A percentile compares a stretch with the other conserved stretches of the same genome.
Evolutionary conservation across 192 early-diverging fungal species (phyloP).

Genomic region (Gigaspora rosea): DNA sequence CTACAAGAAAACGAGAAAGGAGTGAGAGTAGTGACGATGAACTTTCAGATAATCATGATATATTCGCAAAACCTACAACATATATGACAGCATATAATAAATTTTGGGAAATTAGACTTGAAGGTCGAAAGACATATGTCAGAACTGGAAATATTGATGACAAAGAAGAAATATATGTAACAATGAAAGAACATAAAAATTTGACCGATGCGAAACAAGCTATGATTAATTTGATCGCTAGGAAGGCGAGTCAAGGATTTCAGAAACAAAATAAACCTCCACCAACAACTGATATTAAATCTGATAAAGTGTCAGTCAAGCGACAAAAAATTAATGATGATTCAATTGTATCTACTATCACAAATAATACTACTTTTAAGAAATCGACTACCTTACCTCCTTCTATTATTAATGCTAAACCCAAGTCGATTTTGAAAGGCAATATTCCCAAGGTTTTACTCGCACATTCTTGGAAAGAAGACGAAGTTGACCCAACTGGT

Average conservation of each 20-base stretch:
- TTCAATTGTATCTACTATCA: too few species aligned
- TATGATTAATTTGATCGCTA: not conserved
- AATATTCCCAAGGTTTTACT: slow-evolving; percentile 43
- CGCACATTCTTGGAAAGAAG: slow-evolving; percentile 43
- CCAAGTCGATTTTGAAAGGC: slow-evolving; percentile 29
- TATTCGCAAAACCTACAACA: not conserved
- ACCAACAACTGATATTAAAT: not conserved
- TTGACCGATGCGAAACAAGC: not conserved
- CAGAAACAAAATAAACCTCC: not conserved
- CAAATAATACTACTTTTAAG: not conserved
- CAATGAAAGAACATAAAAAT: slow-evolving; percentile 2
- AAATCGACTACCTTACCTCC: not conserved
- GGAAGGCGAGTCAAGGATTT: not conserved
- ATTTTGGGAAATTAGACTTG: slow-evolving; percentile 11
- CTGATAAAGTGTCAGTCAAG: not conserved
- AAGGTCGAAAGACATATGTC: not conserved
- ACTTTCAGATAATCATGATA: not conserved
- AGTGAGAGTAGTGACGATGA: not conserved
- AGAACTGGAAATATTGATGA: not conserved
- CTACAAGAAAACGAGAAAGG: not conserved
- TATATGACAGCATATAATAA: not conserved
- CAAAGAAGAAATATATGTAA: not conserved
- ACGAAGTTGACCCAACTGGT: slow-evolving; percentile 60
- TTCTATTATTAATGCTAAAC: not conserved
- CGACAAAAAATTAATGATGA: not conserved